These are phyloP conservation scores for Cylindricascospora bacillispora DNA, from an alignment of 1,139 yeast species.

Conservation along the genomic window DNA sequence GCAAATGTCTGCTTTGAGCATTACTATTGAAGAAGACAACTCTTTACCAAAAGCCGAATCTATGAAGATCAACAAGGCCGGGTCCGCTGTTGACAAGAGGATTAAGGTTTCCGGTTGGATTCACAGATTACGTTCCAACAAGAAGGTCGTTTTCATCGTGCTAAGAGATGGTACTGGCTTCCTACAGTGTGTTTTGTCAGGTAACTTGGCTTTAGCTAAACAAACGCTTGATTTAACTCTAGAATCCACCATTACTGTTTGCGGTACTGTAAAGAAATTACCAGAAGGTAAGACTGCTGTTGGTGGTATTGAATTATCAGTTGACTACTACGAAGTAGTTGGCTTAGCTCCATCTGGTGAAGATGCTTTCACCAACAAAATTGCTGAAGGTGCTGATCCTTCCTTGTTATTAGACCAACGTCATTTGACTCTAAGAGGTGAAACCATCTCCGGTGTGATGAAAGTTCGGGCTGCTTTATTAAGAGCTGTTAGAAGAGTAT, in stretches of 20 bases:
- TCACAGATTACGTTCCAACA: conserved; percentile 86
- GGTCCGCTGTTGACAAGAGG: conserved; percentile 43
- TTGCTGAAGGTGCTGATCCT: conserved; percentile 90
- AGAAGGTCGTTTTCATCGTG: conserved; percentile 82
- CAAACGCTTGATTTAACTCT: conserved; percentile 74
- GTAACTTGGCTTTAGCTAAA: conserved; percentile 85
- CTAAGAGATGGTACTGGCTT: conserved; percentile 93
- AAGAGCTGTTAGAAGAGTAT: conserved; percentile 63
- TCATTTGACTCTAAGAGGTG: conserved; percentile 91
- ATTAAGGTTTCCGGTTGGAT: conserved; percentile 87
- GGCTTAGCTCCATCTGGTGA: conserved; percentile 96
- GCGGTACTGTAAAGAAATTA: conserved; percentile 67
- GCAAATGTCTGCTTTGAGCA: conserved; percentile 67
- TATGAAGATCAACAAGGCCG: conserved; percentile 50
- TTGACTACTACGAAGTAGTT: conserved; percentile 76
- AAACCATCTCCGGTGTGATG: conserved; percentile 86
- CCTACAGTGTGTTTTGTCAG: conserved; percentile 76
- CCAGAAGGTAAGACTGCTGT: conserved; percentile 98
- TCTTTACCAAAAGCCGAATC: conserved; percentile 57
- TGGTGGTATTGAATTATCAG: conserved; percentile 90
- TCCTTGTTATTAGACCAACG: conserved; percentile 86
- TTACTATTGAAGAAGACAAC: conserved; percentile 55
- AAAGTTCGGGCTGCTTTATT: conserved; percentile 81
- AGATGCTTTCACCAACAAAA: conserved; percentile 86
- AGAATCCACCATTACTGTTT: conserved; percentile 71